Evolutionary conservation across 768 basidiomycete genomes (phyloP), one percentile per base, ranked within the genome.

Genomic region (Daedaleopsis sinensis): DNA sequence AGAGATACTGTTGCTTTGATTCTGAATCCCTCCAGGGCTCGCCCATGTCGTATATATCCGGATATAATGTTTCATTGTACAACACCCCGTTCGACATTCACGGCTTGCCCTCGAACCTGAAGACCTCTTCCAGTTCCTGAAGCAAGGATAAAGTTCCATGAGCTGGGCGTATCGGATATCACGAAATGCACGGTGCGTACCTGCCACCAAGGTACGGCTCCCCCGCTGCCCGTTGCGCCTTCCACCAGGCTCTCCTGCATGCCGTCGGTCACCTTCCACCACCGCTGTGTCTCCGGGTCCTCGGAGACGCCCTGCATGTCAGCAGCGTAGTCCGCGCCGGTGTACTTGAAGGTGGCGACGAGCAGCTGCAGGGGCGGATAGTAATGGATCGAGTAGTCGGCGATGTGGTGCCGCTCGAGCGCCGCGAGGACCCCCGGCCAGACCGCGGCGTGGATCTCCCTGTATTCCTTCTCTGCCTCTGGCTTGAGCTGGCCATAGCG

Each of bases 311-410:
- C 77, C 38, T 75, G 78, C 89, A 92, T 91, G 66, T 92, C 91
- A 15, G 63, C 76, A 44, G 81, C 84, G 42, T 83, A 91, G 65
- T 93, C 82, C 3, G 74, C 60, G 0, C 90, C 91, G 0, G 78
- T 84, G 67, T 92, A 92, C 67, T 89, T 89, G 80, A 93, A 89
- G 48, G 80, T 85, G n/a, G 90, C 90, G 62, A 92, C 82, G n/a
- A 93, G 80, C 44, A 93, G 80, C 35, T 79, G 79, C 24, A 86
- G 75, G 5, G 82, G 82, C 18, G 84, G 81, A 66, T 86, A 83
- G 68, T 90, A 82, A 67, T 89, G 80, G 72, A 93, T 93, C 18
- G 88, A 89, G 70, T 93, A 93, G 74, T 93, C 90, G 39, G 77
- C 74, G 58, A 92, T 82, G 71, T 92, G 83, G 52, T 87, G 81